phyloP scores from a whole-genome alignment of 2,329 filamentous ascomycete species.

The Sarocladiaceae sp. region DNA sequence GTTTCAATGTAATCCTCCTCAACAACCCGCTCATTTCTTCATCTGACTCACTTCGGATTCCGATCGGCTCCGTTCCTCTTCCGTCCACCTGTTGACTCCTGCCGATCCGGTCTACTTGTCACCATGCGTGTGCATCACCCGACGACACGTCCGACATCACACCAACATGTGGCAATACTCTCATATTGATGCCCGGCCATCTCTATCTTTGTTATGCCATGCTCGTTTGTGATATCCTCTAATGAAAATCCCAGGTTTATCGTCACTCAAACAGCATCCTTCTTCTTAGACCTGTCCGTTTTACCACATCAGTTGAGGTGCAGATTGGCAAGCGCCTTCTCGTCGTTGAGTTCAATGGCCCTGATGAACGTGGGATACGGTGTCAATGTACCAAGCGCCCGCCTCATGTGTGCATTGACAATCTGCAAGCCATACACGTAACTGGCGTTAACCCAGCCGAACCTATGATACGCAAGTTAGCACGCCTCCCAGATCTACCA shows the following conservation, averaged over 20 bases:
- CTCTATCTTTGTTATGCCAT: too few relatives aligned
- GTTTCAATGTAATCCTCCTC: too few relatives aligned
- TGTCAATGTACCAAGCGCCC: slow-evolving; percentile 81
- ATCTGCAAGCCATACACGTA: slow-evolving; percentile 91
- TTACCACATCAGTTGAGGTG: slow-evolving; percentile 5
- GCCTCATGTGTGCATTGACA: slow-evolving; percentile 80
- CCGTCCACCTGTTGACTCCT: too few relatives aligned
- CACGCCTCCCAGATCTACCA: too few relatives aligned
- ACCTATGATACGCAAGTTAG: slow-evolving; percentile 51
- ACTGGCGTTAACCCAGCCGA: slow-evolving; percentile 98
- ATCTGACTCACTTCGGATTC: slow-evolving; percentile 7
- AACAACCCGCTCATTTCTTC: not conserved
- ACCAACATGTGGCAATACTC: too few relatives aligned
- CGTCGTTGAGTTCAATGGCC: slow-evolving; percentile 52
- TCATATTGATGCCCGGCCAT: too few relatives aligned
- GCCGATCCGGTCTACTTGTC: too few relatives aligned
- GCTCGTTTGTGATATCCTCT: too few relatives aligned
- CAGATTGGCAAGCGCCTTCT: slow-evolving; percentile 45
- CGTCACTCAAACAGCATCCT: not conserved
- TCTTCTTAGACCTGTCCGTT: not conserved
- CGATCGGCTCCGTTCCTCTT: not conserved
- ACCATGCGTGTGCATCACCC: too few relatives aligned
- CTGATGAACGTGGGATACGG: slow-evolving; percentile 77
- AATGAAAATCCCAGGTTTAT: not conserved
- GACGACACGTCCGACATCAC: too few relatives aligned